Percentiles rank a stretch among this genome's conserved stretches.
Conservation (phyloP, 2,329 filamentous ascomycete genomes). For the Verticillium nonalfalfae region DNA sequence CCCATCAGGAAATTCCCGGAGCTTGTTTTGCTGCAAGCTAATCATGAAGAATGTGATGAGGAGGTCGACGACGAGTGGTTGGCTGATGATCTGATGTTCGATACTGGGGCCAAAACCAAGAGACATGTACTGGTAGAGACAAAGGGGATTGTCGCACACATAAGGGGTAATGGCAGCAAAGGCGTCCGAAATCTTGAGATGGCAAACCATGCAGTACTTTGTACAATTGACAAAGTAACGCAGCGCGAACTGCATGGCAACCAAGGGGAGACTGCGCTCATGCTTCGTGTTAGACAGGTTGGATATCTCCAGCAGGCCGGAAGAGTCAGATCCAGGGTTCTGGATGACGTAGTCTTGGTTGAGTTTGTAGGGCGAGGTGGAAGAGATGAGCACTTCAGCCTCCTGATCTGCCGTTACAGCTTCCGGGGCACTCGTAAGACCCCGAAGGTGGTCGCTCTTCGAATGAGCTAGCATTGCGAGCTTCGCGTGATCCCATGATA, state of each 20-base stretch:
- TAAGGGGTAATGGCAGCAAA: constrained; percentile 71
- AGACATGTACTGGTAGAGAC: constrained; percentile 81
- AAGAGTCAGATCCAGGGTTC: constrained; percentile 11
- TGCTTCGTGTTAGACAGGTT: constrained; percentile 1
- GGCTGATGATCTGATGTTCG: constrained; percentile 74
- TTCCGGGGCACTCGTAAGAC: neutral
- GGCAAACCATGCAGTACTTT: constrained; percentile 82
- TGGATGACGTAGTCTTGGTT: constrained; percentile 21
- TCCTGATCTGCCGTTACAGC: neutral
- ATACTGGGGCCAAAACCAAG: constrained; percentile 81
- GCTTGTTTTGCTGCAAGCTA: constrained; percentile 34
- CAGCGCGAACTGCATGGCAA: constrained; percentile 69
- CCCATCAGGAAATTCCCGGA: constrained; percentile 38
- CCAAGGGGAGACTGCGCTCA: constrained; percentile 43
- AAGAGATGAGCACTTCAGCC: neutral
- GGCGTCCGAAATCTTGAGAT: constrained; percentile 52
- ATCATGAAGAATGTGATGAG: constrained; percentile 76
- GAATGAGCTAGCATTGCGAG: neutral
- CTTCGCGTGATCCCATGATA: constrained; percentile 9
- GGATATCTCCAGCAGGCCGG: constrained; percentile 6
- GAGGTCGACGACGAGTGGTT: constrained; percentile 79
- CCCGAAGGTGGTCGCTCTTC: neutral
- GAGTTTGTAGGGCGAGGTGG: constrained; percentile 4
- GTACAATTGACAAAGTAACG: constrained; percentile 75
- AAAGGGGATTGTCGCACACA: constrained; percentile 70